A percentile compares a stretch with the other conserved stretches of the same genome.
These are phyloP conservation scores for Penicillium sp. DNA, from an alignment of 2,329 filamentous ascomycete genomes.

Conservation along the genomic window DNA sequence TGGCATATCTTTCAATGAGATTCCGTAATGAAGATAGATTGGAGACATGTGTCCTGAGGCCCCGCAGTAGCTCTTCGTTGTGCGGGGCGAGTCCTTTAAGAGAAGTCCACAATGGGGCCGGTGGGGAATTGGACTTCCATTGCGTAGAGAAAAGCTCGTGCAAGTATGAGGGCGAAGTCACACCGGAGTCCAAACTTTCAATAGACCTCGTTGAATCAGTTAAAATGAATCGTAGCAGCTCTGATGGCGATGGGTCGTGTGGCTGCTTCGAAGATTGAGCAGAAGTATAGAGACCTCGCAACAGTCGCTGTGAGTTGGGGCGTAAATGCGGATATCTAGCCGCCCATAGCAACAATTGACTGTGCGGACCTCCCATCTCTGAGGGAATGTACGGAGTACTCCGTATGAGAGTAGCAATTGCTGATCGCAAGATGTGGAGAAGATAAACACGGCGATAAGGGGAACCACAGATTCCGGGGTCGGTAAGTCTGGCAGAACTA, in stretches of 20 bases:
- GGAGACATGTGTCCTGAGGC: neutral
- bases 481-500: slow-evolving; percentile 11
- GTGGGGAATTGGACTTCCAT: slow-evolving; percentile 23
- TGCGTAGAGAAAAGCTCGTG: slow-evolving; percentile 21
- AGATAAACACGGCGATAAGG: slow-evolving; percentile 21
- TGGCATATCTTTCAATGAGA: slow-evolving; percentile 28
- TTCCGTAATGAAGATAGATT: slow-evolving; percentile 20
- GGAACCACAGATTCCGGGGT: slow-evolving; percentile 17
- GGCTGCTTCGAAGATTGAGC: neutral
- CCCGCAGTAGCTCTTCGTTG: slow-evolving; percentile 1
- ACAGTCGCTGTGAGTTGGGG: neutral
- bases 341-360: slow-evolving; percentile 1
- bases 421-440: slow-evolving; percentile 22
- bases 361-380: slow-evolving; percentile 11
- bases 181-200: slow-evolving; percentile 1
- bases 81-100: slow-evolving; percentile 14
- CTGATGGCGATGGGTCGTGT: slow-evolving; percentile 25
- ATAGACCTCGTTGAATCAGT: slow-evolving; percentile 21
- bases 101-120: slow-evolving; percentile 23
- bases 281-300: neutral
- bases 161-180: slow-evolving; percentile 16
- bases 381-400: neutral
- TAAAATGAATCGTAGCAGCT: slow-evolving; percentile 36
- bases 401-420: neutral
- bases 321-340: neutral